Base-by-base conservation (phyloP, 2,329 filamentous ascomycete genomes). In the Tricladium varicosporioides region DNA sequence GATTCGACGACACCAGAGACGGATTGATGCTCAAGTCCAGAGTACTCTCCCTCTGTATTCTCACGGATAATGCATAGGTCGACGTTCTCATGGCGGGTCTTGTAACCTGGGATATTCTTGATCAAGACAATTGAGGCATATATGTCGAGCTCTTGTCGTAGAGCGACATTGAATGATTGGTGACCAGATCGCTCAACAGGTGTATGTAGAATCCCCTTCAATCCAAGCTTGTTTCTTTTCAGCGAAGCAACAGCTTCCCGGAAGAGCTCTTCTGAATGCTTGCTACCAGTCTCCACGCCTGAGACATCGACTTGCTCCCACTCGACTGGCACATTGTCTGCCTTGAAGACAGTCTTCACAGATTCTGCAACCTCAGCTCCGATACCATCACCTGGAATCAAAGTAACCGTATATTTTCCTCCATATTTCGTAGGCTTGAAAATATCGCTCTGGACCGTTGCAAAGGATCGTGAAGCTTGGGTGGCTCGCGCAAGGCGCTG, bases 41-140 rank as follows among this genome's bases (percentile, higher is more conserved):
- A 97, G 84, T 99, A 99, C 83, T 99, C 94, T 73, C 94, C 94
- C 84, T 99, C 94, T 73, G 94, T 99, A 84, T 99, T 99, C 83
- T 99, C 94, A 79, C 94, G 94, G 79, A 99, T 97, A 78, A 99
- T 97, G 86, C 92, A 96, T 68, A 97, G 86, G 76, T 99, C 94
- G 75, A 99, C 91, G 76, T 94, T 85, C 78, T 96, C 88, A 84
- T 99, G 94, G 75, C 94, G 91, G 63, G 94, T 99, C 79, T 94
- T 79, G 83, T 97, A 97, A 71, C 94, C 94, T 69, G 94, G 94
- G 71, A 99, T 97, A 83, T 99, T 99, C 88, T 97, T 97, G 83
- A 99, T 92, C 67, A 97, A 84, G 71, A 92, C 91, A 74, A 99
- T 94, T 66, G 91, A 96, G 74, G 94, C 94, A 80, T 97, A 99